Base-by-base conservation (phyloP, 345 rosid species). In the Clarkia xantiana region DNA sequence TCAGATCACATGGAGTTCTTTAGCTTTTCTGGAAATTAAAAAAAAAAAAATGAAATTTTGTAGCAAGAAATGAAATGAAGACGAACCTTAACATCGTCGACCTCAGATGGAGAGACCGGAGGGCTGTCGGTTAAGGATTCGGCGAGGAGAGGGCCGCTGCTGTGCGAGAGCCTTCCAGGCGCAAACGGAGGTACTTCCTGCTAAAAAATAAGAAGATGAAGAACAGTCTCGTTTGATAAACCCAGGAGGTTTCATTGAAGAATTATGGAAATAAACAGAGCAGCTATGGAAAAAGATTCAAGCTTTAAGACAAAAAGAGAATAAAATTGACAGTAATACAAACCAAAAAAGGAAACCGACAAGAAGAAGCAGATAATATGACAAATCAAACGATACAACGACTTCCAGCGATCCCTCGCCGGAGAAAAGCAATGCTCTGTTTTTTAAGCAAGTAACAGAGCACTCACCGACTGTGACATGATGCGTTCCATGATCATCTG, bases 401-500 rank as follows among this genome's bases (percentile, higher is more conserved):
- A 2, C 25, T 22, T 22, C 25, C 25, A 22, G 2, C 3, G 5
- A 5, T 5, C n/a, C n/a, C 2, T 22, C 25, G 5, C 5, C 25
- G 25, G 2, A 22, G 25, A 22, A 22, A 22, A 22, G 25, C 36
- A 29, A 29, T 29, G 36, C 36, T 29, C 36, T 29, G 36, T 29
- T 29, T 29, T 29, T 29, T 3, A 29, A 29, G 29, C 12, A 23
- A 16, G 12, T 12, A 11, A 6, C 22, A 5, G 13, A 15, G n/a
- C 40, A n/a, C 95, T 82, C 61, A 93, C 99, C 79, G 99, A 84
- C 70, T 93, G 99, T 40, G 95, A 86, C 88, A 93, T 69, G 74
- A 93, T 93, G 38, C 99, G 79, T 14, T 93, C 99, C 86, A 93
- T 73, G 56, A 93, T 82, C 97, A 93, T 84, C 73, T 77, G 99